Conservation (phyloP, 768 basidiomycete species). For the Dioszegia crocea region DNA sequence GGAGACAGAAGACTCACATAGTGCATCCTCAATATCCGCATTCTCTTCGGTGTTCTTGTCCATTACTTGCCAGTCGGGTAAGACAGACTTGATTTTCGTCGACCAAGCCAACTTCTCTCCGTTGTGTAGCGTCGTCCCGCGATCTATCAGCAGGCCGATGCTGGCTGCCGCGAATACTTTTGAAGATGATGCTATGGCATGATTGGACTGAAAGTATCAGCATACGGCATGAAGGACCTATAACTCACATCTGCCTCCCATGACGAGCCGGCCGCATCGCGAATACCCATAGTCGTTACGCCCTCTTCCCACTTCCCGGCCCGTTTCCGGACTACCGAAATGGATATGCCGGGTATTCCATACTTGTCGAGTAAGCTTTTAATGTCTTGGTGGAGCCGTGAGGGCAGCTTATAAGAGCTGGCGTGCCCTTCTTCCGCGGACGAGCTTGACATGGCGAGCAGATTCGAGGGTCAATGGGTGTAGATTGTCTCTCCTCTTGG, state of each 20-base stretch:
- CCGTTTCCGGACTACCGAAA: background rate
- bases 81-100: constrained; percentile 38
- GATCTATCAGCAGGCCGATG: constrained; percentile 34
- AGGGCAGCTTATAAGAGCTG: background rate
- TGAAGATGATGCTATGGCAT: constrained; percentile 41
- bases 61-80: constrained; percentile 34
- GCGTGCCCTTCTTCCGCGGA: too few relatives aligned
- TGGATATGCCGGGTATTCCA: background rate
- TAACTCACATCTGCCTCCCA: background rate
- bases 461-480: too few relatives aligned
- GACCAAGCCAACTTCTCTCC: constrained; percentile 23
- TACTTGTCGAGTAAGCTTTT: background rate
- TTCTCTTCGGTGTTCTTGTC: constrained; percentile 33
- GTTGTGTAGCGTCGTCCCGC: constrained; percentile 18
- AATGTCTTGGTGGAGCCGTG: too few relatives aligned
- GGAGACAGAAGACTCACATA: constrained; percentile 21
- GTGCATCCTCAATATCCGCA: constrained; percentile 32
- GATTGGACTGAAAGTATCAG: background rate
- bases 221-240: background rate
- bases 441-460: too few relatives aligned
- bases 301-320: background rate
- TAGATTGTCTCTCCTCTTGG: too few relatives aligned
- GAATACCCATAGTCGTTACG: background rate
- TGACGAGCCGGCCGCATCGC: background rate
- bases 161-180: constrained; percentile 40